phyloP scores from a whole-genome alignment of 176 grass and related monocot species.

The Paspalum vaginatum region DNA sequence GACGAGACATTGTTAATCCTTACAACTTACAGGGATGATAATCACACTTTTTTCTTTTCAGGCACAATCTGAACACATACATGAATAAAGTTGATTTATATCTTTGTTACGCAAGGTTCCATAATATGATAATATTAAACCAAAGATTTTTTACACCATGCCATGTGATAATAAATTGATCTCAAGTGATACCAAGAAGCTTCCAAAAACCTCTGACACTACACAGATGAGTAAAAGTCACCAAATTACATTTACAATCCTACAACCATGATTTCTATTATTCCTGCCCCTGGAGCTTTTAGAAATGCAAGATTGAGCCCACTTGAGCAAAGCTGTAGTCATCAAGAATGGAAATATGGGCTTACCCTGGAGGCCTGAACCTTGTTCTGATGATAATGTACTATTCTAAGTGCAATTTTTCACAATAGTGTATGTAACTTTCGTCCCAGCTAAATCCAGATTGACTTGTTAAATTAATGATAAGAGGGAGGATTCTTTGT shows the following conservation, averaged over 20 bases:
- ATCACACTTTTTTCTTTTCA: background rate
- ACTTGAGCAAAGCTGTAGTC: background rate
- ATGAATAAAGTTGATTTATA: background rate
- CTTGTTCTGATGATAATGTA: background rate
- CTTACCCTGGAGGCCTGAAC: background rate
- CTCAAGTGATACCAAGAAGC: background rate
- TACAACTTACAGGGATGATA: background rate
- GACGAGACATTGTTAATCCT: background rate
- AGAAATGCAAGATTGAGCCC: background rate
- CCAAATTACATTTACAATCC: background rate
- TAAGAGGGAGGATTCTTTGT: background rate
- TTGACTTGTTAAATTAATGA: background rate
- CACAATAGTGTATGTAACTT: background rate
- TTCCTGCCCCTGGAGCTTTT: background rate
- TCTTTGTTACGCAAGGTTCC: background rate
- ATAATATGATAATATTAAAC: background rate
- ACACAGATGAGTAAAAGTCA: background rate
- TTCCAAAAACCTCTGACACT: background rate
- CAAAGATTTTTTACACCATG: background rate
- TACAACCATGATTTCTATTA: background rate
- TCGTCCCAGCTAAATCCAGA: background rate
- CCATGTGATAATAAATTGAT: background rate
- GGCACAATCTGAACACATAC: background rate
- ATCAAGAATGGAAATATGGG: background rate
- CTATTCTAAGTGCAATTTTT: background rate